Base-by-base conservation (phyloP, 441 rosid species). In the Kokia cookei region DNA sequence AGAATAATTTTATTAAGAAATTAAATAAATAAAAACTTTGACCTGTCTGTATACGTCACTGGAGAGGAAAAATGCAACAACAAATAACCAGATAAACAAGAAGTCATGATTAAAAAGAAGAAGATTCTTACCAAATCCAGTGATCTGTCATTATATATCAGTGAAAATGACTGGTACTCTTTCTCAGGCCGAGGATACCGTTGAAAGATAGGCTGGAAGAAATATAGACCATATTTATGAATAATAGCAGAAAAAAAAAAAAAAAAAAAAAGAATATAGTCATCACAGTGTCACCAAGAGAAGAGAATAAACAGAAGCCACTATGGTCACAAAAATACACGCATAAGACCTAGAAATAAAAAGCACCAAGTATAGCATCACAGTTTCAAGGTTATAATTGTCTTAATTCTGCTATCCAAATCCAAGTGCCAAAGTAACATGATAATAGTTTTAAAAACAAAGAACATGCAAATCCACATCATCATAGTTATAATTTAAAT, bases 121-220 rank as follows among this genome's bases (percentile, higher is more conserved):
- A 37, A 48, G 24, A 72, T 47, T 24, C 90, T 87, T 77, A 94
- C 98, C 97, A 94, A 76, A 85, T 94, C 98, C 80, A 94, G 65
- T 10, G 98, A 94, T 79, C 98, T 90, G 69, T 94, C 93, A 76
- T 77, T 83, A 77, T 92, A 94, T 80, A 92, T 86, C 68, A 94
- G 94, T 71, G 98, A 94, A 87, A 94, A 92, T 5, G 98, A 94
- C 79, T 92, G 97, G 75, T 91, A 94, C 81, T 94, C 98, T 86
- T 94, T 94, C 84, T 94, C 98, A 19, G 98, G 98, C 47, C 97
- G 91, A 29, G 98, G 99, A 84, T 89, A 87, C 80, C 99, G 87
- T 82, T 93, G 98, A 79, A 95, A 95, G 74, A 95, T 93, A 71
- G 96, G 96, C 99, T 93, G 91, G 72, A 81, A 80, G 73, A 73